Conservation (phyloP, 2,329 filamentous ascomycete species). For the Colletotrichum cereale region DNA sequence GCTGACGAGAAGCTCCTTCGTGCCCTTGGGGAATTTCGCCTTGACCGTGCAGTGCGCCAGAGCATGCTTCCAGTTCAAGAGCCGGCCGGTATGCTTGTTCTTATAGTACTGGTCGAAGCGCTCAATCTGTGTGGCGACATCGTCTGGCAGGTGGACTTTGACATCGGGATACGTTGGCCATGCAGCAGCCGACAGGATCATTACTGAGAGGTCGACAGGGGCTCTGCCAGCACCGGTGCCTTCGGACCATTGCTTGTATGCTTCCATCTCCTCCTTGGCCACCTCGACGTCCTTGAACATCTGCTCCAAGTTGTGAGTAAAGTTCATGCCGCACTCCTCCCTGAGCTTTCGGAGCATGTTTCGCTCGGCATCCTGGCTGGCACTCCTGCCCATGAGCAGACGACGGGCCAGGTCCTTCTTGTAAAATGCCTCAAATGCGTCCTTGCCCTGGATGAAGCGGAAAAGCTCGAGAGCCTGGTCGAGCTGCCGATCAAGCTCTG, state of each 20-base stretch:
- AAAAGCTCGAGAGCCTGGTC: conserved; percentile 95
- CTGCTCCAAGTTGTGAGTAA: conserved; percentile 96
- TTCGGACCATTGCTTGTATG: conserved; percentile 76
- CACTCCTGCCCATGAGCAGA: conserved; percentile 90
- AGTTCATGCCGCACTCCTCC: conserved; percentile 91
- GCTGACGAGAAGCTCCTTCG: conserved; percentile 90
- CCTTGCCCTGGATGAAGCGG: conserved; percentile 96
- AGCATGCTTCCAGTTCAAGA: conserved; percentile 91
- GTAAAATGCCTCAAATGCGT: conserved; percentile 98
- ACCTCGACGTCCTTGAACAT: conserved; percentile 99
- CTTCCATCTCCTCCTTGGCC: conserved; percentile 90
- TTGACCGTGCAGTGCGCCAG: conserved; percentile 92
- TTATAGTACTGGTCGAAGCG: conserved; percentile 90
- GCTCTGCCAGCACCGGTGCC: conserved; percentile 51
- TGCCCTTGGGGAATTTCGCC: conserved; percentile 81
- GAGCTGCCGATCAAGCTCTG: conserved; percentile 90
- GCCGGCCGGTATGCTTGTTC: conserved; percentile 87
- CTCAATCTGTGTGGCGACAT: conserved; percentile 81
- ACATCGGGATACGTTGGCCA: conserved; percentile 93
- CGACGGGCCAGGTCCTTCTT: conserved; percentile 95
- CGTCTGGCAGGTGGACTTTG: conserved; percentile 77
- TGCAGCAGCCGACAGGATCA: conserved; percentile 88
- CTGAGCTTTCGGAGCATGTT: conserved; percentile 95
- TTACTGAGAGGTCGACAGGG: conserved; percentile 82
- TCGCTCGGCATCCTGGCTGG: conserved; percentile 93